Conservation (phyloP, 352 stramenopile genomes). For the Pythium aristosporum region DNA sequence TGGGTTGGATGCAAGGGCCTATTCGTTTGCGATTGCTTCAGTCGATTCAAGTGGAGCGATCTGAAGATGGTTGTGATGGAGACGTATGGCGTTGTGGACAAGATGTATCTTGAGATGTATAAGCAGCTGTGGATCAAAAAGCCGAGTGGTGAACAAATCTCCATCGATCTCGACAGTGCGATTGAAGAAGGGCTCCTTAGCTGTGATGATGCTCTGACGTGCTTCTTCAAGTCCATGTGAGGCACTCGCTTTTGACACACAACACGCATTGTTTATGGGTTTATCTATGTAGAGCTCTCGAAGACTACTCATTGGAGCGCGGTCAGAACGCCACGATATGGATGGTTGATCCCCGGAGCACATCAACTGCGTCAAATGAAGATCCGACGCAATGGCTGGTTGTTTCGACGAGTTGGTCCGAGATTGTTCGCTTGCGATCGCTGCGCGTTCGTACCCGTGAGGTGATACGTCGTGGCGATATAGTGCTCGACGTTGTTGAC, state of each 20-base stretch:
- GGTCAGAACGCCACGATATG: conserved; percentile 8
- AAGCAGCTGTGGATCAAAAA: conserved; percentile 25
- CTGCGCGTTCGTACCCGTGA: conserved; percentile 29
- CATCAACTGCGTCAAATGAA: conserved; percentile 33
- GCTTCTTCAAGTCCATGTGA: conserved; percentile 21
- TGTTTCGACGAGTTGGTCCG: conserved; percentile 18
- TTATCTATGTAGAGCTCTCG: conserved; percentile 5
- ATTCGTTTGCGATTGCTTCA: conserved; percentile 22
- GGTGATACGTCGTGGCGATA: conserved; percentile 25
- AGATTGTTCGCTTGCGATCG: conserved; percentile 22
- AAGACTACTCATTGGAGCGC: conserved; percentile 8
- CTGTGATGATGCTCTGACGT: conserved; percentile 19
- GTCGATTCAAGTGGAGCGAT: conserved; percentile 24
- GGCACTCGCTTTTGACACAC: conserved; percentile 12
- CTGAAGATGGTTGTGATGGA: conserved; percentile 23
- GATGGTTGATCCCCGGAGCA: too few species aligned
- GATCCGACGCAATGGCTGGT: conserved; percentile 25
- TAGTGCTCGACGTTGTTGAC: conserved; percentile 29
- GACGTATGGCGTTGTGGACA: conserved; percentile 23
- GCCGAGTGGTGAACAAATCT: conserved; percentile 19
- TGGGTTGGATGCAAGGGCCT: conserved; percentile 16
- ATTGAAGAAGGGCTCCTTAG: conserved; percentile 23
- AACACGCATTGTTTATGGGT: conserved; percentile 11
- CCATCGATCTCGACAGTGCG: conserved; percentile 23
- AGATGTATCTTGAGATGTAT: conserved; percentile 24